A percentile compares a stretch with the other conserved stretches of the same genome.
These are phyloP conservation scores for Candida ovalis DNA, from an alignment of 805 yeast species.

Conservation along the genomic window DNA sequence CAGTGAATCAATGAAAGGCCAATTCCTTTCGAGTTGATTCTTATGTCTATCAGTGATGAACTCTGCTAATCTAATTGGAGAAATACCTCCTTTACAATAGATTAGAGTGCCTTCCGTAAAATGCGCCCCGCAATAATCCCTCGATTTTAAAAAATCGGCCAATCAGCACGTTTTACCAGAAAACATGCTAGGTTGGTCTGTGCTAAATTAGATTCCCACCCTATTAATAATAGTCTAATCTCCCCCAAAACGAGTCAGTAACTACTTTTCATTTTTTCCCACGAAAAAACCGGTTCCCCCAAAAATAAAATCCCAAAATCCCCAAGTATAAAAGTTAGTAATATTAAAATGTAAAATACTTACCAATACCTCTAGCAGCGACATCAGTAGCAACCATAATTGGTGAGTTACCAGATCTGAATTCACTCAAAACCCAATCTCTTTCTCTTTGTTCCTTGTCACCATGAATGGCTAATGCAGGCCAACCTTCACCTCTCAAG, in stretches of 20 bases:
- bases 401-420: slow-evolving; percentile 88
- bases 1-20: not conserved
- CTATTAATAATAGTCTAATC: too few species aligned
- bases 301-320: slow-evolving; percentile 1
- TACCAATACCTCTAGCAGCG: slow-evolving; percentile 96
- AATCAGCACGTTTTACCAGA: too few species aligned
- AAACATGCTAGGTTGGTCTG: too few species aligned
- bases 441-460: slow-evolving; percentile 97
- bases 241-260: too few species aligned
- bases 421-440: slow-evolving; percentile 96
- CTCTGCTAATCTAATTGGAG: not conserved
- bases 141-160: not conserved
- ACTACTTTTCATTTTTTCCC: too few species aligned
- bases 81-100: too few species aligned
- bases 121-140: not conserved
- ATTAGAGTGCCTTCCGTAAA: too few species aligned
- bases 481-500: slow-evolving; percentile 97
- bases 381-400: slow-evolving; percentile 98
- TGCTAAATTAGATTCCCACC: too few species aligned
- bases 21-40: not conserved
- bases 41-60: not conserved
- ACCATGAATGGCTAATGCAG: slow-evolving; percentile 98
- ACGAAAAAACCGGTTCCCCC: not conserved
- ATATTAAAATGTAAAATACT: slow-evolving; percentile 38
- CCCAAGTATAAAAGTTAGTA: slow-evolving; percentile 10